Evolutionary conservation across 1,284 basidiomycete genomes (phyloP), one percentile per base, ranked within the genome.

Genomic region (Naganishia albida): DNA sequence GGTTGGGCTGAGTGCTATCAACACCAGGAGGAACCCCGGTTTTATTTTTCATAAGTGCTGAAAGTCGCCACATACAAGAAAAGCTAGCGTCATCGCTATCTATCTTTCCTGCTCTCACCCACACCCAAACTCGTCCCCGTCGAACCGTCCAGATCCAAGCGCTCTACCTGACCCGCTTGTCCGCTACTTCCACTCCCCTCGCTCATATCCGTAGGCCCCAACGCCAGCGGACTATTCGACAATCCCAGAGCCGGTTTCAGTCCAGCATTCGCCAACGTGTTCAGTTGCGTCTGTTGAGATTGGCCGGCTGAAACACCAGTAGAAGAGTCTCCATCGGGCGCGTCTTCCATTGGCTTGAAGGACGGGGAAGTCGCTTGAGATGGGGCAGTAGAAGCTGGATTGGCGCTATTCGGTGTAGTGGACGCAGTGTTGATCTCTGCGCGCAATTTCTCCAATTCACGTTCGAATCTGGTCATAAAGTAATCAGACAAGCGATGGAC

Each of bases 401-500:
- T 44, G 59, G 52, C 28, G 43, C 49, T 23, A 60, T 42, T 20
- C 38, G 50, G 15, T 67, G 69, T 16, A 59, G 63, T n/a, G 10
- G 74, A 74, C n/a, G 73, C 68, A 10, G 70, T 53, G 62, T 80
- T 77, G 77, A 80, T 79, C 74, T 94, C 92, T 77, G 91, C 93
- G 48, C 92, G 86, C 39, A 95, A 79, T 1, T 87, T 86, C 73
- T 94, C 92, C 15, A 95, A 81, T 78, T 95, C 92, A 42, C 89
- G 85, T 76, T 94, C 92, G 72, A 95, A 95, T 75, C 91, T 92
- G 70, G 30, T 38, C 38, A 15, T 13, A 43, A 13, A 26, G 26
- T 43, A 43, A 43, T 39, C n/a, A 56, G 46, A 30, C 54, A 4
- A 48, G 16, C 15, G 6, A 20, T 25, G 13, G 10, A 20, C 34